Evolutionary conservation across 768 basidiomycete species (phyloP), one percentile per base, ranked within the genome.

Genomic region (Kwoniella dendrophila): DNA sequence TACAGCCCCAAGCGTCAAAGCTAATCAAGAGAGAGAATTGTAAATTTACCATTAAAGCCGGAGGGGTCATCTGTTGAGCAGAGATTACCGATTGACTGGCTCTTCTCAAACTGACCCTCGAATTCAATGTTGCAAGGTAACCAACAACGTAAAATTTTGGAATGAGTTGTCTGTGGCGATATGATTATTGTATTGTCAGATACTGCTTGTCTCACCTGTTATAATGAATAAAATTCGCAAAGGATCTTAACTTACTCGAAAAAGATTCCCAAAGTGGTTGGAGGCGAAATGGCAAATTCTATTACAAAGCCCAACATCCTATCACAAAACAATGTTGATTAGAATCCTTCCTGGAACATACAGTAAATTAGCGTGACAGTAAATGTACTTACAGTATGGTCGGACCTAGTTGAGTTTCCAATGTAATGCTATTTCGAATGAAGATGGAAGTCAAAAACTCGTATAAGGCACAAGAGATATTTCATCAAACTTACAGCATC

Each of bases 241-340:
- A 38, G 41, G 34, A 27, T 20, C 27, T 5, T 10, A 14, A 60
- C 64, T 50, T 43, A 61, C 64, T 66, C 53, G 26, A 66, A 51
- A 54, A 61, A 60, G 1, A 56, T 53, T 12, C 53, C 59, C 38
- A 53, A 54, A 24, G 38, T 40, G 4, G 54, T 26, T 20, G 59
- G 44, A 27, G 64, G 64, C 14, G 60, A 38, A 45, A 66, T 61
- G 41, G 55, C 29, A 59, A 66, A 60, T 53, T 66, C 53, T n/a
- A 61, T 44, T 14, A 66, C 36, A 27, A 66, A 66, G 4, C 30
- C 54, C 7, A 63, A 14, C 44, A 48, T 57, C 1, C 56, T 57
- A 22, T 26, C 16, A 24, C 26, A 8, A 14, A 18, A 34, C n/a
- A 10, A 12, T 11, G 3, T 29, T 44, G 20, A 8, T 3, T 0